These are phyloP conservation scores for Haplosporangium sp. DNA, from an alignment of 371 early-diverging fungal genomes.

Conservation along the genomic window DNA sequence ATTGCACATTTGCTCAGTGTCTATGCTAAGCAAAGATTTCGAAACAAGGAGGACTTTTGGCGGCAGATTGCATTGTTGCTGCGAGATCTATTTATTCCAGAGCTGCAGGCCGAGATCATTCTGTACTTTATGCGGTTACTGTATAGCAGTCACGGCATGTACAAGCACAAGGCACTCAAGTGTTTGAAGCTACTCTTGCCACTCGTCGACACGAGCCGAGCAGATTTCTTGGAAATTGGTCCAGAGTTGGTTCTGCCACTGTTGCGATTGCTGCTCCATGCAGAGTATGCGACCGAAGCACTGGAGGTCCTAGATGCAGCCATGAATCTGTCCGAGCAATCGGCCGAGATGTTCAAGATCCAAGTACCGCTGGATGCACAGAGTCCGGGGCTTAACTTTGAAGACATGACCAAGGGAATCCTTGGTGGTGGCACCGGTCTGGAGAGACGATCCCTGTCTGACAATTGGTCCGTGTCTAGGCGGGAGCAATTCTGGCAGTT, in stretches of 20 bases:
- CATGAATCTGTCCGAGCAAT: conserved; percentile 59
- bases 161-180: conserved; percentile 72
- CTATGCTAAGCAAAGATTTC: conserved; percentile 73
- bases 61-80: conserved; percentile 71
- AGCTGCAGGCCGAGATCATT: conserved; percentile 69
- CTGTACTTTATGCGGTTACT: conserved; percentile 73
- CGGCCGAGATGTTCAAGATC: conserved; percentile 48
- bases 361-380: conserved; percentile 45
- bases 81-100: conserved; percentile 73
- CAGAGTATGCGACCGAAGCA: conserved; percentile 75
- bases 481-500: conserved; percentile 52
- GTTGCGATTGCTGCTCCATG: conserved; percentile 68
- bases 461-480: conserved; percentile 24
- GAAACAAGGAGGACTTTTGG: conserved; percentile 79
- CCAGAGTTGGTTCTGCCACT: conserved; percentile 64
- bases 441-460: conserved; percentile 36
- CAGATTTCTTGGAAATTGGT: conserved; percentile 52
- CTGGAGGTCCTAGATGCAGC: conserved; percentile 76
- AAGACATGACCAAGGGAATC: conserved; percentile 53
- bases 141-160: conserved; percentile 69
- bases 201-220: conserved; percentile 56
- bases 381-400: conserved; percentile 45
- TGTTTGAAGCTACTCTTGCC: conserved; percentile 75
- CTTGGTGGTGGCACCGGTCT: conserved; percentile 50
- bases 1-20: conserved; percentile 68